phyloP scores from a whole-genome alignment of 2,329 filamentous ascomycete species.

The Fusarium sp. region DNA sequence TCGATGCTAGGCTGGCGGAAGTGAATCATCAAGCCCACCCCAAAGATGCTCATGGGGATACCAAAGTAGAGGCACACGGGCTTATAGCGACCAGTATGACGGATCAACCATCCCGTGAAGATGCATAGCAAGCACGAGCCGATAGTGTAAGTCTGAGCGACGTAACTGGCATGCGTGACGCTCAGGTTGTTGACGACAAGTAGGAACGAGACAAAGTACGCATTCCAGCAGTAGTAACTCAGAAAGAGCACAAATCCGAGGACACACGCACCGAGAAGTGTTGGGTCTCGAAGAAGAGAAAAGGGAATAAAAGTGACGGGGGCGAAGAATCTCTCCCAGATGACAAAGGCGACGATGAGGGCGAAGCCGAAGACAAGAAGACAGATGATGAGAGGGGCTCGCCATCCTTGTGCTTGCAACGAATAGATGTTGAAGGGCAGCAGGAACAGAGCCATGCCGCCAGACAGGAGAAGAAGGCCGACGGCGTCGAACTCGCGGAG shows the following conservation, averaged over 20 bases:
- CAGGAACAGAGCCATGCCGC: slow-evolving; percentile 69
- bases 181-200: slow-evolving; percentile 53
- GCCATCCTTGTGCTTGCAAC: not conserved
- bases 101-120: slow-evolving; percentile 16
- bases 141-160: slow-evolving; percentile 51
- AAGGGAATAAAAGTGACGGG: slow-evolving; percentile 40
- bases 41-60: slow-evolving; percentile 19
- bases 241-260: slow-evolving; percentile 53
- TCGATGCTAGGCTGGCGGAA: slow-evolving; percentile 1
- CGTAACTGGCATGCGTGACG: slow-evolving; percentile 52
- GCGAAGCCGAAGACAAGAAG: slow-evolving; percentile 70
- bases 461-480: slow-evolving; percentile 66
- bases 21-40: slow-evolving; percentile 13
- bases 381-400: slow-evolving; percentile 8
- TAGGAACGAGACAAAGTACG: slow-evolving; percentile 56
- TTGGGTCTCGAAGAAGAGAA: slow-evolving; percentile 47
- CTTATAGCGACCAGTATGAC: slow-evolving; percentile 29
- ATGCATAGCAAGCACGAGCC: slow-evolving; percentile 48
- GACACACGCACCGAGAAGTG: slow-evolving; percentile 52
- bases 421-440: slow-evolving; percentile 71
- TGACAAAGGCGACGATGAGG: slow-evolving; percentile 65
- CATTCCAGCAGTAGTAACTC: slow-evolving; percentile 53
- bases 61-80: slow-evolving; percentile 21
- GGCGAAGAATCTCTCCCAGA: slow-evolving; percentile 45
- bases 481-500: slow-evolving; percentile 66